Evolutionary conservation across 2,329 filamentous ascomycete species (phyloP).

Genomic region (Falciphora oryzae): DNA sequence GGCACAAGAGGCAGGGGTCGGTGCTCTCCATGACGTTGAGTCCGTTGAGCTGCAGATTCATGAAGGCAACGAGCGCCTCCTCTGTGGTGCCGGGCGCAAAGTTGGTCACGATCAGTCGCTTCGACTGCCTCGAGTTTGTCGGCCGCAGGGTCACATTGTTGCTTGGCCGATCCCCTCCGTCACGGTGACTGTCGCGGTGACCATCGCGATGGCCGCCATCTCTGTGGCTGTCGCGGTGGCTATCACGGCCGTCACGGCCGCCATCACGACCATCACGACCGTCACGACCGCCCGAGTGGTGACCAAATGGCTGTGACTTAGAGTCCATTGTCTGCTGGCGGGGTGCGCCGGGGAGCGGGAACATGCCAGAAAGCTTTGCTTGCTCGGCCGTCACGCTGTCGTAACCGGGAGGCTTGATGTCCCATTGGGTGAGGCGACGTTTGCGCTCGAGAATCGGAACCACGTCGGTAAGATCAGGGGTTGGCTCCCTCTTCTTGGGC

Average conservation of each 20-base stretch:
- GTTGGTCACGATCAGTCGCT: slow-evolving; percentile 84
- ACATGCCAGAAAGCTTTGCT: slow-evolving; percentile 98
- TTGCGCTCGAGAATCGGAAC: slow-evolving; percentile 79
- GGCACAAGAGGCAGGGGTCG: slow-evolving; percentile 80
- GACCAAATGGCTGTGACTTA: slow-evolving; percentile 84
- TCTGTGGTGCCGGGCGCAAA: slow-evolving; percentile 68
- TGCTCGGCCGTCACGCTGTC: slow-evolving; percentile 98
- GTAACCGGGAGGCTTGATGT: slow-evolving; percentile 97
- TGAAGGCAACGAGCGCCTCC: slow-evolving; percentile 73
- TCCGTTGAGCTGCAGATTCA: slow-evolving; percentile 96
- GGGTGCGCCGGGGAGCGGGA: slow-evolving; percentile 91
- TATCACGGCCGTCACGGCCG: background rate
- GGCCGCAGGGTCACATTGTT: slow-evolving; percentile 81
- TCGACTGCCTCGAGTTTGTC: slow-evolving; percentile 87
- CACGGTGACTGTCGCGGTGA: background rate
- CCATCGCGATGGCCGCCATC: background rate
- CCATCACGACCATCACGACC: slow-evolving; percentile 1
- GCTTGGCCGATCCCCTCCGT: slow-evolving; percentile 3
- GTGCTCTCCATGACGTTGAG: slow-evolving; percentile 80
- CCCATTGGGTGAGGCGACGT: slow-evolving; percentile 95
- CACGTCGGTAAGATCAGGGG: slow-evolving; percentile 85
- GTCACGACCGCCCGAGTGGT: slow-evolving; percentile 3
- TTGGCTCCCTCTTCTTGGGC: slow-evolving; percentile 88
- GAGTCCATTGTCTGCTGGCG: slow-evolving; percentile 93
- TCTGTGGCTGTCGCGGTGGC: slow-evolving; percentile 7